Evolutionary conservation across 2,329 filamentous ascomycete species (phyloP), one percentile per base, ranked within the genome.

Genomic region (Ophiocordyceps australis): DNA sequence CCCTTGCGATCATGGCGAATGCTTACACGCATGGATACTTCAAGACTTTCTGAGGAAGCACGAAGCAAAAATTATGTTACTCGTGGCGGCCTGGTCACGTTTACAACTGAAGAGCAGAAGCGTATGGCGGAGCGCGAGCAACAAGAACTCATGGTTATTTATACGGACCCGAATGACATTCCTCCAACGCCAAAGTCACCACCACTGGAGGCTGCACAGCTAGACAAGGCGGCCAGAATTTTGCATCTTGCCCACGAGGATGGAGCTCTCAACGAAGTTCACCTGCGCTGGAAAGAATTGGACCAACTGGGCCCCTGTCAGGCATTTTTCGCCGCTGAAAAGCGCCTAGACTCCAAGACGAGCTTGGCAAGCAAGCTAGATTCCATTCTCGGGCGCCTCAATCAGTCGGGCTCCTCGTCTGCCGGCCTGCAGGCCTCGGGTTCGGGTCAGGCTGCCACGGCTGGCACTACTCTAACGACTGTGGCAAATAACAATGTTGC

Each of bases 121-220:
- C 42, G 49, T 14, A 71, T 72, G 41, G 52, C 55, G 6, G 57
- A 65, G 24, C 62, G 68, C 15, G 69, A 74, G 38, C 59, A 58
- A 24, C 55, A 54, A 9, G 67, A 71, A 37, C 53, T 75, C 18
- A 69, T 75, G 61, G 63, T 54, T n/a, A 52, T 70, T 23, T 73
- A 73, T 37, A 57, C 58, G 2, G 57, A 60, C 24, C 38, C 49
- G 2, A 50, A 55, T 4, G 65, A 71, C 32, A 68, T 71, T 24
- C 66, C 66, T 2, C 49, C 57, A 3, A 62, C 62, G 4, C 64
- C 66, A 9, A 63, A 62, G 37, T 70, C 65, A 9, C 65, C 66
- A 0, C 43, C 44, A 2, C 46, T 40, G 7, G 56, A 57, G 35
- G 31, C 36, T 10, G 29, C 35, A 4, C 29, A 35, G 20, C 29